Evolutionary conservation across 768 basidiomycete species (phyloP), one percentile per base, ranked within the genome.

Genomic region (Russula dissimulans): DNA sequence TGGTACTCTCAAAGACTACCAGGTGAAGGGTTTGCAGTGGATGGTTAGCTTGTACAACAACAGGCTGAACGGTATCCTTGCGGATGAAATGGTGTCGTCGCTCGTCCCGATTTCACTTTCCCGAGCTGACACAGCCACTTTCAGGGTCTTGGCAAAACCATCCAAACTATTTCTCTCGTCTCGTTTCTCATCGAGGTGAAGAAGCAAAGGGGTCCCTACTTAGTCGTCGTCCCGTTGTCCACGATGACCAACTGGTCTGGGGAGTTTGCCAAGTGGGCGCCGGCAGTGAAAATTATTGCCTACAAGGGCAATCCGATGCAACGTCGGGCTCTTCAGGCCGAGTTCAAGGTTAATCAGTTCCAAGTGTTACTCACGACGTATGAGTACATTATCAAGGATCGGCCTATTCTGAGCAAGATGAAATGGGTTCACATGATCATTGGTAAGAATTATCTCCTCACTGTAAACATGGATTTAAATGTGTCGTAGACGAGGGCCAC

Each of bases 361-460:
- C 91, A 95, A 68, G 94, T 97, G 26, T 73, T 97, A 56, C 73
- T 97, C 55, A 97, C 95, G 14, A 97, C 94, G 0, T 97, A 95
- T 70, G 94, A 97, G 70, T 97, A 97, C 69, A 93, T 97, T 72
- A 97, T 95, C 80, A 94, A 94, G 76, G 95, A 97, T 72, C 85
- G 91, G n/a, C 89, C 90, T 2, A 72, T 87, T 60, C 77, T 97
- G 36, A 85, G 87, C 73, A 93, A 94, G 75, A 81, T 93, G 67
- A 93, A 91, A 70, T 97, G 94, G 94, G 74, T 95, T 8, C 95
- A 97, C 71, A 95, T 95, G 91, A 95, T 97, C 71, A 94, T 97
- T 64, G 93, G 86, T 89, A 61, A 57, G 81, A 71, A 15, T n/a
- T 22, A n/a, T 51, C 22, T 18, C 39, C 14, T 44, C 44, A 22